Evolutionary conservation across 2,329 filamentous ascomycete species (phyloP).

Genomic region (Pleoardoris graminearum): DNA sequence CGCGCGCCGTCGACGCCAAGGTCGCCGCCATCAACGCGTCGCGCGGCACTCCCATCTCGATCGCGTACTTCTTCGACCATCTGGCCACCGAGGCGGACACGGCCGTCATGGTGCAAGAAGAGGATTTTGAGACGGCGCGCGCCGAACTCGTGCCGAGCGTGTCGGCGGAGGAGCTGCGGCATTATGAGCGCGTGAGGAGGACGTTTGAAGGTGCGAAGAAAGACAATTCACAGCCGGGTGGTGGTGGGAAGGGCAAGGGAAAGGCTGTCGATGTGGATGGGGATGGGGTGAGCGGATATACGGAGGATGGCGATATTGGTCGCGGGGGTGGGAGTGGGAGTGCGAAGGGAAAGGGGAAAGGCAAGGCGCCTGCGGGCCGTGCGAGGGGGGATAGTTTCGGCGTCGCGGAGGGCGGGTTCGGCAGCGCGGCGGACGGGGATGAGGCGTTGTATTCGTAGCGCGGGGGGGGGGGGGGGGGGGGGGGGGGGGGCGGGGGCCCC

Average conservation of each 20-base stretch:
- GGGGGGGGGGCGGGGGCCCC: too few species aligned
- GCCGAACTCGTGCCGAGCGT: slow-evolving; percentile 90
- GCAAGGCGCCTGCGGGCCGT: slow-evolving; percentile 41
- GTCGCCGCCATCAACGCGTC: slow-evolving; percentile 69
- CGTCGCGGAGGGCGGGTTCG: slow-evolving; percentile 45
- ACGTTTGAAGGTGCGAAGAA: slow-evolving; percentile 73
- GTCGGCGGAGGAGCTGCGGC: slow-evolving; percentile 84
- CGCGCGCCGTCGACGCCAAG: slow-evolving; percentile 79
- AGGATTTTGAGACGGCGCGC: slow-evolving; percentile 82
- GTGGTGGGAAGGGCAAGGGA: slow-evolving; percentile 30
- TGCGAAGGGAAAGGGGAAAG: slow-evolving; percentile 34
- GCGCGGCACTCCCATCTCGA: slow-evolving; percentile 63
- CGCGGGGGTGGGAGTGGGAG: slow-evolving; percentile 7
- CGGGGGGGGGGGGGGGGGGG: too few species aligned
- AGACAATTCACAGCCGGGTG: slow-evolving; percentile 20
- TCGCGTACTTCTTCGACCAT: slow-evolving; percentile 96
- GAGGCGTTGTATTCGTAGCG: slow-evolving; percentile 48
- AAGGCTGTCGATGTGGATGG: slow-evolving; percentile 38
- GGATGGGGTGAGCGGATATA: slow-evolving; percentile 48
- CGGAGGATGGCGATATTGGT: slow-evolving; percentile 42
- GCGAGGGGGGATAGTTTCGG: slow-evolving; percentile 38
- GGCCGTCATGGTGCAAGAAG: slow-evolving; percentile 83
- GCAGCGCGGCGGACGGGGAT: slow-evolving; percentile 42
- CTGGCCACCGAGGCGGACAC: slow-evolving; percentile 80
- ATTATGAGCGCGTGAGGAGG: slow-evolving; percentile 83